Evolutionary conservation across 257 asterid species (phyloP), one percentile per base, ranked within the genome.

Genomic region (Nemophila menziesii): DNA sequence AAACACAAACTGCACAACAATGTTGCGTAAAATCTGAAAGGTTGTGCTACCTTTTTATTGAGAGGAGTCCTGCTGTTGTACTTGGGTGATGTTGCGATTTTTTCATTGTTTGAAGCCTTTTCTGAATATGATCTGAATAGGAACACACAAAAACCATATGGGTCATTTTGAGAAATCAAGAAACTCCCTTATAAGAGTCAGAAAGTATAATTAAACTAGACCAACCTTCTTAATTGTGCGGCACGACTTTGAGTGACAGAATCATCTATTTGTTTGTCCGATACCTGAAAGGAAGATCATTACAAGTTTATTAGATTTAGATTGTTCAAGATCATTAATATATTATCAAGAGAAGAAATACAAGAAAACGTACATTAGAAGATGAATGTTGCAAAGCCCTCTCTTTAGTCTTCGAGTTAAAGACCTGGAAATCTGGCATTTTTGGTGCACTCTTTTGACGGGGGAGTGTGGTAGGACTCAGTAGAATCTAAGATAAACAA

Each of bases 371-470:
- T 66, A 80, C 75, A 67, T 59, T 73, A 61, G 67, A 42, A 41
- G 72, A 69, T 51, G 79, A 67, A 58, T 62, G 77, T 23, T 65
- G 85, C 53, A 54, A 46, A 22, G 87, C 82, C 50, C 83, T 76
- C 56, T 74, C 77, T 45, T 23, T 57, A 24, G 92, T 73, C 71
- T 60, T 70, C 63, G 69, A 69, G 58, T 61, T 65, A 56, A 77
- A 67, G 26, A 56, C 77, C 94, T 79, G 39, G 55, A 46, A 67
- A 18, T 66, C 64, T 4, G 86, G 78, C 34, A 47, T 57, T 37
- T 39, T 60, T 20, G 47, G 61, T 26, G 58, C 68, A 74, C 73
- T 75, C 65, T 62, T 77, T 55, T 58, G 64, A 19, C 61, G 57
- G 34, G 48, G 67, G 38, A 62, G 60, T 36, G 46, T 29, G 0